These are phyloP conservation scores for Candida broadrunensis DNA, from an alignment of 805 yeast species.

Conservation along the genomic window DNA sequence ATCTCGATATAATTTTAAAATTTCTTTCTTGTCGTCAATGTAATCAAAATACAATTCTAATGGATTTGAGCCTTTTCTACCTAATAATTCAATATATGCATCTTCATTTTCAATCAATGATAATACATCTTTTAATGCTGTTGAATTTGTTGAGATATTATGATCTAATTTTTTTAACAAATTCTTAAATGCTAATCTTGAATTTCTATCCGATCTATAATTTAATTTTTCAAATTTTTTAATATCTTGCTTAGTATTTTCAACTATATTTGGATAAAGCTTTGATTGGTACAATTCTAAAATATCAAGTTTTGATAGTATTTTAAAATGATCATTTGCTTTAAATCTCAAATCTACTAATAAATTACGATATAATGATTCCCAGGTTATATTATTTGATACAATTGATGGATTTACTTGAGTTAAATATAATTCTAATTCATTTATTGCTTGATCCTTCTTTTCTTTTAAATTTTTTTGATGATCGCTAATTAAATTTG, in stretches of 20 bases:
- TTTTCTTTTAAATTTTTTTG: slow-evolving; percentile 16
- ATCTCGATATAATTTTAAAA: slow-evolving; percentile 57
- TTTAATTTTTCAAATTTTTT: slow-evolving; percentile 32
- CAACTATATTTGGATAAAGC: slow-evolving; percentile 25
- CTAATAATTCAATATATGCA: slow-evolving; percentile 60
- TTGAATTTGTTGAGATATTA: slow-evolving; percentile 41
- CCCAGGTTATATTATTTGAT: slow-evolving; percentile 34
- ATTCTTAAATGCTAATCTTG: slow-evolving; percentile 56
- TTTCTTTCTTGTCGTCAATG: slow-evolving; percentile 58
- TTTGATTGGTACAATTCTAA: slow-evolving; percentile 47
- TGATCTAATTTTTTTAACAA: slow-evolving; percentile 45
- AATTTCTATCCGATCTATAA: slow-evolving; percentile 58
- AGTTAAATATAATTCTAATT: slow-evolving; percentile 50
- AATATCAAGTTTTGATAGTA: slow-evolving; percentile 58
- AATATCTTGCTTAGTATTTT: slow-evolving; percentile 18
- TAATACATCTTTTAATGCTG: slow-evolving; percentile 59
- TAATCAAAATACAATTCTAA: slow-evolving; percentile 74
- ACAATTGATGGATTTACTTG: slow-evolving; percentile 28
- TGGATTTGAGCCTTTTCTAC: slow-evolving; percentile 76
- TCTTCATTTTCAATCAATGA: slow-evolving; percentile 50
- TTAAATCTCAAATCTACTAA: slow-evolving; percentile 49
- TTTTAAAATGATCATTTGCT: slow-evolving; percentile 54
- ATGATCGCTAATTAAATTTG: slow-evolving; percentile 31
- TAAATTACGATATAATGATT: slow-evolving; percentile 29
- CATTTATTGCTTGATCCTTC: slow-evolving; percentile 49